A percentile compares a stretch with the other conserved stretches of the same genome.
These are phyloP conservation scores for Phytophthora europaea DNA, from an alignment of 352 stramenopile genomes.

Conservation along the genomic window DNA sequence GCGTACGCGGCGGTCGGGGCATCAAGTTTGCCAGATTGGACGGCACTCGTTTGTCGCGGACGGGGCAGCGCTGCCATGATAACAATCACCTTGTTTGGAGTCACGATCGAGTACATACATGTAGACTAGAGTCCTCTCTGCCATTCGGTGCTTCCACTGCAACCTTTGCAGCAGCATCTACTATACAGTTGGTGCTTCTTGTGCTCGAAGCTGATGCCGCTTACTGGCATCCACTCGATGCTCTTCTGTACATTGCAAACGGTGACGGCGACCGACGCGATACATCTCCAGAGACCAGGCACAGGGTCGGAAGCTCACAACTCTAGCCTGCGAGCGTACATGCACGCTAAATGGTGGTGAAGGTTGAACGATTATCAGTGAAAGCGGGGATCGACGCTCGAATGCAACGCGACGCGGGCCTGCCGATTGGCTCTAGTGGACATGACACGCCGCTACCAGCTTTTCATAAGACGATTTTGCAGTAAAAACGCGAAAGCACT, in stretches of 20 bases:
- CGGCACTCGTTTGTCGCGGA: conserved; percentile 15
- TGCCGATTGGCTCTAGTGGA: not conserved
- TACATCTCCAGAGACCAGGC: not conserved
- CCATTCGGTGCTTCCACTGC: not conserved
- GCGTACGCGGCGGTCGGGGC: conserved; percentile 27
- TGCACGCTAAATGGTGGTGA: not conserved
- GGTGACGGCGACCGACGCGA: conserved; percentile 1
- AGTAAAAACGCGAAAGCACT: not conserved
- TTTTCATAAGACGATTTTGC: not conserved
- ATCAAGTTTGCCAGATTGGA: conserved; percentile 27
- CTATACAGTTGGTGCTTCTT: not conserved
- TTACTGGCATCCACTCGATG: not conserved
- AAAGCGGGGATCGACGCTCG: conserved; percentile 33
- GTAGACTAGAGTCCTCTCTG: not conserved
- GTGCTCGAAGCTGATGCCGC: not conserved
- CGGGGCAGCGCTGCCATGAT: conserved; percentile 1
- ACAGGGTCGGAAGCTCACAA: not conserved
- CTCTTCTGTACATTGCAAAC: not conserved
- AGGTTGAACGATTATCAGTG: not conserved
- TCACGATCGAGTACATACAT: not conserved
- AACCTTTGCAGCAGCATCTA: not conserved
- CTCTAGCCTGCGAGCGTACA: conserved; percentile 1
- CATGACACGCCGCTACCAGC: not conserved
- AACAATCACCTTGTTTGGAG: conserved; percentile 22
- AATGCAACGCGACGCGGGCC: not conserved